Evolutionary conservation across 1,284 basidiomycete genomes (phyloP).

Genomic region (Melanopsichium pennsylvanicum): DNA sequence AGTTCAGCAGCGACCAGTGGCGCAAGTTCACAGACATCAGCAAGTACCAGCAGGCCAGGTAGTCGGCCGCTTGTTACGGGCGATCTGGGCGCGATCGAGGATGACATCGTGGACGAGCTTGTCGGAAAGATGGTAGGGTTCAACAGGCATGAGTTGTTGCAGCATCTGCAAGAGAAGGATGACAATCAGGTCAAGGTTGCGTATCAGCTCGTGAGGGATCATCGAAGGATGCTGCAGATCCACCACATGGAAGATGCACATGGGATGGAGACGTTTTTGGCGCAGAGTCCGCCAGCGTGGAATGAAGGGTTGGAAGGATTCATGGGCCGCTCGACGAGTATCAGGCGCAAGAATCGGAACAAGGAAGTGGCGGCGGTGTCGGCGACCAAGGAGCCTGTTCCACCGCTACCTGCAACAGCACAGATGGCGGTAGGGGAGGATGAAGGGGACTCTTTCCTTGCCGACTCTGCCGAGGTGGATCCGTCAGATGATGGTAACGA

Average conservation of each 20-base stretch:
- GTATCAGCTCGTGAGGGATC: constrained; percentile 90
- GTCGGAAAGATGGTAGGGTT: constrained; percentile 78
- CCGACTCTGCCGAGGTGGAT: constrained; percentile 46
- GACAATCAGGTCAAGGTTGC: constrained; percentile 97
- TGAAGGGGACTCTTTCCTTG: constrained; percentile 19
- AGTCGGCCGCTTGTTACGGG: constrained; percentile 34
- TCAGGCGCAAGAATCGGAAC: constrained; percentile 38
- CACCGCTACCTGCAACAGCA: constrained; percentile 15
- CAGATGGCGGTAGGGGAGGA: constrained; percentile 23
- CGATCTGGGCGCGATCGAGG: constrained; percentile 83
- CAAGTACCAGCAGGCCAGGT: constrained; percentile 15
- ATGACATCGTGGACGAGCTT: constrained; percentile 85
- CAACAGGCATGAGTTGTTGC: constrained; percentile 83
- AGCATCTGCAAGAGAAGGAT: constrained; percentile 80
- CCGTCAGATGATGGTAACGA: constrained; percentile 53
- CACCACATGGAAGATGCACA: constrained; percentile 50
- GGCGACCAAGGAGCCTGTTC: constrained; percentile 18
- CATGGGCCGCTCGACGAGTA: constrained; percentile 47
- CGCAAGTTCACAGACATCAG: constrained; percentile 25
- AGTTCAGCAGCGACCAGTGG: constrained; percentile 22
- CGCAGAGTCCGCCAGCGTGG: constrained; percentile 70
- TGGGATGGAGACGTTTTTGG: constrained; percentile 69
- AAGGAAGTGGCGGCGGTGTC: constrained; percentile 9
- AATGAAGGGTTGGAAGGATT: constrained; percentile 67
- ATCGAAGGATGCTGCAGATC: constrained; percentile 83